Conservation (phyloP, 192 early-diverging fungal genomes). For the Rhizoclosmatium globosum region DNA sequence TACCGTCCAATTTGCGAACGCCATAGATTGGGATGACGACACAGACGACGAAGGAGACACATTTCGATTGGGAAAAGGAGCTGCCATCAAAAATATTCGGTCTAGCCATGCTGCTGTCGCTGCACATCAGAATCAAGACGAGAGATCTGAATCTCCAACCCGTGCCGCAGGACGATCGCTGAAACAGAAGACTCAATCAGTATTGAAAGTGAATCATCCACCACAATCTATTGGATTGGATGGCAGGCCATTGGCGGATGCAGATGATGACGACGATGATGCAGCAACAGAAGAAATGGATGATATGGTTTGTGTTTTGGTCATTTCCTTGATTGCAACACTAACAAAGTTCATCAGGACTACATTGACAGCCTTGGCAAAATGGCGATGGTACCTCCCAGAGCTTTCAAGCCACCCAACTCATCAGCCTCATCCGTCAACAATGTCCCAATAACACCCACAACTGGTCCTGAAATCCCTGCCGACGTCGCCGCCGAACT, state of each 20-base stretch:
- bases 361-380: slow-evolving; percentile 17
- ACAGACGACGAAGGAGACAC: slow-evolving; percentile 23
- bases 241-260: background rate
- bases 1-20: background rate
- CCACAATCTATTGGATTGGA: background rate
- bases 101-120: background rate
- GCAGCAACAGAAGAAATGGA: slow-evolving; percentile 37
- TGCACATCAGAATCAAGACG: background rate
- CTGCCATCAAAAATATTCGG: slow-evolving; percentile 19
- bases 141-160: background rate
- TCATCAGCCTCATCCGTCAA: background rate
- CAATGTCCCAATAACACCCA: background rate
- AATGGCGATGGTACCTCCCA: slow-evolving; percentile 20
- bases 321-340: background rate
- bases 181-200: slow-evolving; percentile 22
- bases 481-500: background rate
- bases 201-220: slow-evolving; percentile 8
- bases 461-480: background rate
- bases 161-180: slow-evolving; percentile 21
- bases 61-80: slow-evolving; percentile 27
- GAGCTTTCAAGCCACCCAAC: background rate
- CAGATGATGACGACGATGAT: slow-evolving; percentile 3
- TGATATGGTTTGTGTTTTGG: slow-evolving; percentile 7
- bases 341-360: background rate
- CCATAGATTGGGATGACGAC: slow-evolving; percentile 9